Evolutionary conservation across 1,139 yeast genomes (phyloP).

Genomic region (Kazachstania sp.): DNA sequence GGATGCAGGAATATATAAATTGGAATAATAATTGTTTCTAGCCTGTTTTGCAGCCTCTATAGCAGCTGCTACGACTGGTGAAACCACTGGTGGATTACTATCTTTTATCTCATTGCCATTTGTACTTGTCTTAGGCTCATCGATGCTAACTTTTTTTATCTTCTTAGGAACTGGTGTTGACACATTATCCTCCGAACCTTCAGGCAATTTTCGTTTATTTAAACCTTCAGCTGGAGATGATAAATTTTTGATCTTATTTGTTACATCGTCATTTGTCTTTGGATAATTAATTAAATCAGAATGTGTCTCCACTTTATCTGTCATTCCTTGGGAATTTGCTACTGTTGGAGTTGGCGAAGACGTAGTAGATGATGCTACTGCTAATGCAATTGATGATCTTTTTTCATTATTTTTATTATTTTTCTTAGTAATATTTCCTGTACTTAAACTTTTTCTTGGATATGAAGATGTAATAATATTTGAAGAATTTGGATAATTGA

Average conservation of each 20-base stretch:
- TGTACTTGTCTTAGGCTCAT: no score
- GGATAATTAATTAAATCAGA: constrained; percentile 2
- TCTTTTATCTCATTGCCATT: neutral
- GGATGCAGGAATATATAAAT: constrained; percentile 10
- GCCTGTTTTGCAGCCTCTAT: neutral
- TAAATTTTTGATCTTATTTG: neutral
- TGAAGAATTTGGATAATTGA: neutral
- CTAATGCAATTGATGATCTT: neutral
- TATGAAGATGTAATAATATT: neutral
- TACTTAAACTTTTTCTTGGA: constrained; percentile 4
- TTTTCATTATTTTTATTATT: neutral
- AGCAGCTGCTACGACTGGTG: neutral
- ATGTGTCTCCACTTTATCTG: neutral
- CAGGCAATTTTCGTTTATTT: no score
- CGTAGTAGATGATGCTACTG: neutral
- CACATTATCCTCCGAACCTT: no score
- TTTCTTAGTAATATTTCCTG: constrained; percentile 3
- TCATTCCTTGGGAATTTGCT: neutral
- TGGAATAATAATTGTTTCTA: constrained; percentile 1
- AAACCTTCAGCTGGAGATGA: neutral
- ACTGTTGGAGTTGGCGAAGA: neutral
- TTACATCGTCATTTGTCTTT: neutral
- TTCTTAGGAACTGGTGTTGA: no score
- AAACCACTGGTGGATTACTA: neutral
- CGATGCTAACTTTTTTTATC: no score